phyloP scores from a whole-genome alignment of 352 stramenopile genomes.

The Pythium dissimile region DNA sequence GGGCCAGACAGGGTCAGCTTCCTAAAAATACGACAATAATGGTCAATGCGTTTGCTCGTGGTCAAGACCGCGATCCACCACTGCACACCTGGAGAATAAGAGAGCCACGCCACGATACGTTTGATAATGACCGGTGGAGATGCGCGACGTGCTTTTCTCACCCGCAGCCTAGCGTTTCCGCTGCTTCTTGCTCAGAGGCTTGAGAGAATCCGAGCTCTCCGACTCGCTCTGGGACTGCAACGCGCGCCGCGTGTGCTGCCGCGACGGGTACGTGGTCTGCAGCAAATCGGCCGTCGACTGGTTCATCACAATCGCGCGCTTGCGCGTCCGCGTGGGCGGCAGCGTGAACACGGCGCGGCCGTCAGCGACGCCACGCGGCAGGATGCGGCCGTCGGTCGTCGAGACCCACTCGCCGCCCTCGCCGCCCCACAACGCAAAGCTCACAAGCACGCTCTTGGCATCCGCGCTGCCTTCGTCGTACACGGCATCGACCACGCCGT shows the following conservation, averaged over 20 bases:
- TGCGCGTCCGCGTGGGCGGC: slow-evolving; percentile 33
- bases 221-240: not conserved
- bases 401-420: slow-evolving; percentile 69
- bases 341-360: slow-evolving; percentile 42
- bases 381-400: slow-evolving; percentile 58
- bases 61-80: too few species aligned
- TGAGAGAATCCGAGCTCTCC: not conserved
- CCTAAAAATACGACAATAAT: not conserved
- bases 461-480: slow-evolving; percentile 33
- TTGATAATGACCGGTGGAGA: slow-evolving; percentile 6
- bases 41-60: too few species aligned
- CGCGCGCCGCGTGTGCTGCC: slow-evolving; percentile 15
- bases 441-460: slow-evolving; percentile 65
- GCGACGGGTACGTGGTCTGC: slow-evolving; percentile 45
- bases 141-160: not conserved
- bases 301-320: slow-evolving; percentile 43
- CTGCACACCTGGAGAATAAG: too few species aligned
- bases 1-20: too few species aligned
- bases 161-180: slow-evolving; percentile 7
- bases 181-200: slow-evolving; percentile 15
- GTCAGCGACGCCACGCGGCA: slow-evolving; percentile 64
- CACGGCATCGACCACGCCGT: slow-evolving; percentile 68
- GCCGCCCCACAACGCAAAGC: slow-evolving; percentile 54
- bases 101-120: slow-evolving; percentile 10
- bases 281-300: slow-evolving; percentile 43